These are phyloP conservation scores for Colletotrichum trifolii DNA, from an alignment of 2,329 filamentous ascomycete species.

Conservation along the genomic window DNA sequence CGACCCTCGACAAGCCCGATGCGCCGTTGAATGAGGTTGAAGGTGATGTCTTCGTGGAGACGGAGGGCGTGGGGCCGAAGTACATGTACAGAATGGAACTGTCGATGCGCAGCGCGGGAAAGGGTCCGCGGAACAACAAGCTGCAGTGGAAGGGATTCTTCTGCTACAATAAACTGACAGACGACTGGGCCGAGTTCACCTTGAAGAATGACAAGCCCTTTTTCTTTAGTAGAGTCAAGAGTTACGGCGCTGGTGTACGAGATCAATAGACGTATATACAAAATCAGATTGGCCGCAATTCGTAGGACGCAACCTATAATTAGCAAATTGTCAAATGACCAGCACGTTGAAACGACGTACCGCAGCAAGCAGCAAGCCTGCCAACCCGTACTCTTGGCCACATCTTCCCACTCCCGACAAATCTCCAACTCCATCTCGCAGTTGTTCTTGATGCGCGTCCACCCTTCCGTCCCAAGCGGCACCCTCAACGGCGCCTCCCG, in stretches of 20 bases:
- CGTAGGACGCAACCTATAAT: background rate
- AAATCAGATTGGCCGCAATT: background rate
- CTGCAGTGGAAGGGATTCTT: slow-evolving; percentile 89
- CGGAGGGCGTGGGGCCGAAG: slow-evolving; percentile 80
- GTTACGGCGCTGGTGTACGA: slow-evolving; percentile 64
- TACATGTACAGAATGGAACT: slow-evolving; percentile 90
- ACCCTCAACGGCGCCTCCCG: slow-evolving; percentile 57
- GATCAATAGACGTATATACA: slow-evolving; percentile 34
- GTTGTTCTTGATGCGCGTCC: slow-evolving; percentile 58
- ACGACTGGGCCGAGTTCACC: slow-evolving; percentile 88
- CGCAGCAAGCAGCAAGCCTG: background rate
- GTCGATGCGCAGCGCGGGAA: slow-evolving; percentile 72
- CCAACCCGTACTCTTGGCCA: slow-evolving; percentile 59
- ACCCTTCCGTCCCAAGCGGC: slow-evolving; percentile 65
- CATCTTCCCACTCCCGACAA: slow-evolving; percentile 60
- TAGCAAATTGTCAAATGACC: background rate
- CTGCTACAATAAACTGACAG: slow-evolving; percentile 89
- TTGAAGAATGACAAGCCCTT: slow-evolving; percentile 73
- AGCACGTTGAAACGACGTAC: too few species aligned
- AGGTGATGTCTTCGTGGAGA: slow-evolving; percentile 83
- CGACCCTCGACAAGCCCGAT: slow-evolving; percentile 46
- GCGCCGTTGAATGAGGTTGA: slow-evolving; percentile 58
- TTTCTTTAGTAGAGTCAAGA: slow-evolving; percentile 74
- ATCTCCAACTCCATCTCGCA: slow-evolving; percentile 60
- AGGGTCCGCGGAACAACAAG: slow-evolving; percentile 82